Evolutionary conservation across 169 alveolate species (phyloP), one percentile per base, ranked within the genome.

Genomic region (Plasmodium falciparum): DNA sequence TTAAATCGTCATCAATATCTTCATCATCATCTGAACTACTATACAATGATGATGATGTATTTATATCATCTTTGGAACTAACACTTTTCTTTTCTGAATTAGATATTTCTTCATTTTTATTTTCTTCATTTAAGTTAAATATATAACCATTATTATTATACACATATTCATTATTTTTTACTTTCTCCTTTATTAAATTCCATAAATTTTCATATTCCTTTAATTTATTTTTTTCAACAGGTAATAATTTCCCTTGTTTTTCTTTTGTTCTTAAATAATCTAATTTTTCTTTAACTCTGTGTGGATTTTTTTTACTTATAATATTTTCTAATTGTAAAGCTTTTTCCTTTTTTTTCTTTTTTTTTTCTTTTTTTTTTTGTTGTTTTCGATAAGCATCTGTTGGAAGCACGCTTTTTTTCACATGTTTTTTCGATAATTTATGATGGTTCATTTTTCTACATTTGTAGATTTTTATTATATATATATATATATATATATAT

Each of bases 161-260:
- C 15, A 80, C 20, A 52, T 80, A 80, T 54, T 58, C 70, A 24
- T 71, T 71, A 33, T 67, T 62, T 26, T 80, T 80, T 62, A 80
- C 83, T 52, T 80, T 80, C 54, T 80, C 90, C 62, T 80, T 80
- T 80, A 80, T 80, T 72, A 80, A 67, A 80, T 67, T 80, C 90
- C 90, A 80, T 62, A 80, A 67, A 3, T 20, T n/a, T 67, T 80
- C 90, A 80, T 80, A 80, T 17, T 80, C 83, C 59, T 80, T 80
- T 47, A 67, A 47, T 67, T 80, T 80, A 15, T 80, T 66, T 54
- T 80, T 80, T 67, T 80, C 90, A 22, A 50, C 45, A 8, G 75
- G 90, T 54, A 80, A 71, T 43, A 80, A 58, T 62, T 80, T 80
- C 49, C 90, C 90, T 67, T 80, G 90, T 15, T 45, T 71, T 71